Conservation (phyloP, 2,329 filamentous ascomycete species). For the Colletotrichum abscissum region DNA sequence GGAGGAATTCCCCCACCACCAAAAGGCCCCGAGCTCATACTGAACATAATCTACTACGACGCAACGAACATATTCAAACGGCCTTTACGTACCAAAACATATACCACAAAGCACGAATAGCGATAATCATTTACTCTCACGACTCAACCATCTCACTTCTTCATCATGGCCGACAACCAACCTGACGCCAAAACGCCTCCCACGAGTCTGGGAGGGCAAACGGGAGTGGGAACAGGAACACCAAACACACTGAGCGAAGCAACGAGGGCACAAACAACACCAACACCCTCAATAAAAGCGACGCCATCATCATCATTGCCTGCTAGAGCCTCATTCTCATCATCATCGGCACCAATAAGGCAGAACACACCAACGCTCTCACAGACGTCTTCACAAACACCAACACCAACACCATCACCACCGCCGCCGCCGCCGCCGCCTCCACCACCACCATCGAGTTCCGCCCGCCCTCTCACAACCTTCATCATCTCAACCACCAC, state of each 20-base stretch:
- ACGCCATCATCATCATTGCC: conserved; percentile 3
- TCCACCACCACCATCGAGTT: neutral
- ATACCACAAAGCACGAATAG: neutral
- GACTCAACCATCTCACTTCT: neutral
- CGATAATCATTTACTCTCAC: neutral
- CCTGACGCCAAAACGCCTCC: neutral
- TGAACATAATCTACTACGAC: neutral
- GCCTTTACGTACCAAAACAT: neutral
- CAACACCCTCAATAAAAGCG: neutral
- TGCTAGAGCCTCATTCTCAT: neutral
- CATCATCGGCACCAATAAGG: neutral
- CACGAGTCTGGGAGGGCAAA: conserved; percentile 9
- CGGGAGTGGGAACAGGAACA: conserved; percentile 5
- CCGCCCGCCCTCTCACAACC: conserved; percentile 14
- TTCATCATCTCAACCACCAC: conserved; percentile 27
- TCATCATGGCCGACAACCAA: conserved; percentile 28
- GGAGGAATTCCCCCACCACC: neutral
- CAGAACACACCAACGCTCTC: neutral
- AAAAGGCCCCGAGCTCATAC: neutral
- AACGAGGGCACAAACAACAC: neutral
- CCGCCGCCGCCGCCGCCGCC: neutral
- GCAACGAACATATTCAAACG: neutral
- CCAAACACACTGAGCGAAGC: conserved; percentile 10
- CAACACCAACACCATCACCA: neutral
- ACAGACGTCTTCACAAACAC: neutral